These are phyloP conservation scores for Jacaranda copaia DNA, from an alignment of 257 asterid genomes.

Conservation along the genomic window DNA sequence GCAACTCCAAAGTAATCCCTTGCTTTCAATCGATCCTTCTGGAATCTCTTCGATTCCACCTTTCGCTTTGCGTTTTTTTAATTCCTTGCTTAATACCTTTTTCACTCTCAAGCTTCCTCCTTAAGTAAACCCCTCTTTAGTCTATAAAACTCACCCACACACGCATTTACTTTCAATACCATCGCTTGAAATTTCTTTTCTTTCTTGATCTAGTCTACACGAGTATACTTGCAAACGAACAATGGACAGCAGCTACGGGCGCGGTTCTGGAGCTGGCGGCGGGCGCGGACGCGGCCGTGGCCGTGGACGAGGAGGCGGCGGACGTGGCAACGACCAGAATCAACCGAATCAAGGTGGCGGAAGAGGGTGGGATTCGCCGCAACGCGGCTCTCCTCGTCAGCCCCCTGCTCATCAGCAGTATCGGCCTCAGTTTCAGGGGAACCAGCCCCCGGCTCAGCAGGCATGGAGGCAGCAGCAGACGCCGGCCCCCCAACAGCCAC, in stretches of 20 bases:
- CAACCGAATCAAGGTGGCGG: conserved; percentile 40
- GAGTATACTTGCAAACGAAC: not conserved
- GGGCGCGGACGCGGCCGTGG: conserved; percentile 28
- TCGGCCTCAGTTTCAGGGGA: conserved; percentile 35
- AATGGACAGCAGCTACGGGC: conserved; percentile 40
- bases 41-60: conserved; percentile 16
- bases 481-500: conserved; percentile 26
- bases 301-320: conserved; percentile 25
- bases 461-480: conserved; percentile 28
- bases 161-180: not conserved
- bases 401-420: conserved; percentile 35
- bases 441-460: conserved; percentile 23
- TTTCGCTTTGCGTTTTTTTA: not conserved
- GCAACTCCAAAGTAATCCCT: not conserved
- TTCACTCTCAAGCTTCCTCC: not conserved
- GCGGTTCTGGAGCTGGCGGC: conserved; percentile 25
- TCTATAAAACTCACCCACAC: not conserved
- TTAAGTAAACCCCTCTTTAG: conserved; percentile 30
- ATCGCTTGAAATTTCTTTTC: not conserved
- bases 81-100: not conserved
- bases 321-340: conserved; percentile 20
- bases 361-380: conserved; percentile 19
- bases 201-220: not conserved
- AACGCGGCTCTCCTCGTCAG: conserved; percentile 22
- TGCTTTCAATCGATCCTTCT: conserved; percentile 28